phyloP scores from a whole-genome alignment of 257 asterid genomes.

The Salvia rosmarinus region DNA sequence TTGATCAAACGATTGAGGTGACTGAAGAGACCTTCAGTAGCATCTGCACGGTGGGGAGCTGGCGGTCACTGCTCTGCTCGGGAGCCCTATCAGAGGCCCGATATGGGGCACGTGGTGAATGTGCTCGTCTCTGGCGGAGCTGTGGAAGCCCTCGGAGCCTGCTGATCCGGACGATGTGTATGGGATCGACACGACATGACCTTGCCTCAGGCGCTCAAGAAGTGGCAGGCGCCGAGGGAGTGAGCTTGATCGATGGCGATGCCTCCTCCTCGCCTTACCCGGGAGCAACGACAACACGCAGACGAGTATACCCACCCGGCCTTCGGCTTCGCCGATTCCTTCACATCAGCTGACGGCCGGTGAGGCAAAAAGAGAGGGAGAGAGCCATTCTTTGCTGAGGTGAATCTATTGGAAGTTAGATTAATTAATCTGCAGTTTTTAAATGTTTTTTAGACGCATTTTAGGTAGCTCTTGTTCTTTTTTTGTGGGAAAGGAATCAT shows the following conservation, averaged over 20 bases:
- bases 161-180: slow-evolving; percentile 67
- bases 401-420: slow-evolving; percentile 30
- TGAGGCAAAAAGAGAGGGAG: slow-evolving; percentile 30
- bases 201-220: slow-evolving; percentile 79
- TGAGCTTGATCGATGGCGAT: slow-evolving; percentile 58
- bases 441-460: slow-evolving; percentile 9
- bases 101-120: slow-evolving; percentile 81
- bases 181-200: slow-evolving; percentile 82
- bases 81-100: slow-evolving; percentile 84
- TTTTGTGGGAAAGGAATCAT: slow-evolving; percentile 17
- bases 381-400: slow-evolving; percentile 25
- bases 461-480: slow-evolving; percentile 27
- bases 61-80: slow-evolving; percentile 84
- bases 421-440: slow-evolving; percentile 25
- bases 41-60: slow-evolving; percentile 64
- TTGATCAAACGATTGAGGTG: slow-evolving; percentile 63
- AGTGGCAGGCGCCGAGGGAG: slow-evolving; percentile 82
- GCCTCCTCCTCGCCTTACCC: slow-evolving; percentile 44
- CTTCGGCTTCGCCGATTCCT: slow-evolving; percentile 79
- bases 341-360: slow-evolving; percentile 72
- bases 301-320: slow-evolving; percentile 74
- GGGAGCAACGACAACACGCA: slow-evolving; percentile 75
- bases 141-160: slow-evolving; percentile 82
- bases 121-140: slow-evolving; percentile 79
- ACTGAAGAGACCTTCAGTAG: slow-evolving; percentile 65